phyloP scores from a whole-genome alignment of 2,329 filamentous ascomycete genomes.

The Paraphoma sp. region DNA sequence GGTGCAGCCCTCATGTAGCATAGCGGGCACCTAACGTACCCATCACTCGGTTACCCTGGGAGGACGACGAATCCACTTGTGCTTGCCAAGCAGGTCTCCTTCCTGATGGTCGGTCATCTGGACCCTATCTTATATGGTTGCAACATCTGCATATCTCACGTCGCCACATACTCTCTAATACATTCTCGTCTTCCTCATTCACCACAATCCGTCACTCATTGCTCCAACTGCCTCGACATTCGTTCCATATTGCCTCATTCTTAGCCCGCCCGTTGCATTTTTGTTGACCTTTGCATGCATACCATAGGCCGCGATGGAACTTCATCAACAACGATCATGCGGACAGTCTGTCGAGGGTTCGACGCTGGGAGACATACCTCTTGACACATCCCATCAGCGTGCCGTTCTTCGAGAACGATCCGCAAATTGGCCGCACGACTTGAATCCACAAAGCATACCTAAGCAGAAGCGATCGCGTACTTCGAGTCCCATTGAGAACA shows the following conservation, averaged over 20 bases:
- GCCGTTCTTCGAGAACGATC: conserved; percentile 52
- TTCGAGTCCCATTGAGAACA: conserved; percentile 35
- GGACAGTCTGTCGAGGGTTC: conserved; percentile 54
- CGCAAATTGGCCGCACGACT: conserved; percentile 48
- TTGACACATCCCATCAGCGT: conserved; percentile 22
- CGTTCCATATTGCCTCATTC: conserved; percentile 47
- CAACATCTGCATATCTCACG: conserved; percentile 27
- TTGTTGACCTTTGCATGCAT: conserved; percentile 27
- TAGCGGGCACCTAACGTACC: conserved; percentile 39
- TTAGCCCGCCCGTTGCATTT: conserved; percentile 46
- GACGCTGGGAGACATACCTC: conserved; percentile 36
- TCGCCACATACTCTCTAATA: conserved; percentile 36
- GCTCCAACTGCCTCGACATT: conserved; percentile 52
- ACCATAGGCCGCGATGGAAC: conserved; percentile 38
- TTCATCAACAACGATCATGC: conserved; percentile 44
- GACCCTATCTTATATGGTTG: conserved; percentile 41
- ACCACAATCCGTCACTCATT: conserved; percentile 53
- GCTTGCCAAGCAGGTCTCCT: conserved; percentile 34
- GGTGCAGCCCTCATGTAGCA: conserved; percentile 24
- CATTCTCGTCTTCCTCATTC: conserved; percentile 39
- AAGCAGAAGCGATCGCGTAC: conserved; percentile 41
- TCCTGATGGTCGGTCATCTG: conserved; percentile 23
- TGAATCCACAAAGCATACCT: conserved; percentile 17
- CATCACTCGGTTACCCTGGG: conserved; percentile 29
- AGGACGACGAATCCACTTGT: conserved; percentile 29